These are phyloP conservation scores for Pharus latifolius DNA, from an alignment of 176 grass and related monocot species.

Conservation along the genomic window DNA sequence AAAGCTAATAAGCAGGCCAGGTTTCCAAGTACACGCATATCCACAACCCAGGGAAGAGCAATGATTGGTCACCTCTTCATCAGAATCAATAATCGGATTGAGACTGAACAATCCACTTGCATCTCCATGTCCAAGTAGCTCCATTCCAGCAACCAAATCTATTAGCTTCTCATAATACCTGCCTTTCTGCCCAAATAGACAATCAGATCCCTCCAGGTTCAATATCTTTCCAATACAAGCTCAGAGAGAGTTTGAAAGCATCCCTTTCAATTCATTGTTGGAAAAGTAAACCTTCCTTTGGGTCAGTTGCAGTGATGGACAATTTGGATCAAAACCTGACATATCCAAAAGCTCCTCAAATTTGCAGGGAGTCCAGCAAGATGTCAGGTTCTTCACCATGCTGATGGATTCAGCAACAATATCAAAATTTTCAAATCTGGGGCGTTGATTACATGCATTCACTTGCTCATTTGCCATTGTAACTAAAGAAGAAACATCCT, in stretches of 20 bases:
- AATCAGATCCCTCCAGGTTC: background rate
- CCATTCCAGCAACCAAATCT: background rate
- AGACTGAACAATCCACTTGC: background rate
- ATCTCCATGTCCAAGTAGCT: background rate
- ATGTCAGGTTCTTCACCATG: background rate
- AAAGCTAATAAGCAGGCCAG: conserved; percentile 29
- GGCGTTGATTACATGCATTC: background rate
- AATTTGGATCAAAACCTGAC: background rate
- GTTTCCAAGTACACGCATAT: conserved; percentile 17
- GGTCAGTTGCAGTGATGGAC: background rate
- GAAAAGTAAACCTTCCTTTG: conserved; percentile 1
- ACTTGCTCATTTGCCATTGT: background rate
- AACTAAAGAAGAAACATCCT: background rate
- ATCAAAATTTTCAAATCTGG: background rate
- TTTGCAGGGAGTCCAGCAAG: background rate
- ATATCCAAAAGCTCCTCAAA: conserved; percentile 5
- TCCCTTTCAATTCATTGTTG: conserved; percentile 9
- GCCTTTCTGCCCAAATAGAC: background rate
- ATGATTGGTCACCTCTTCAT: conserved; percentile 1
- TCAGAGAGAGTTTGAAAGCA: conserved; percentile 11
- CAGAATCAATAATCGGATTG: background rate
- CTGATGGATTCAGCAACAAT: background rate
- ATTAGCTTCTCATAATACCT: background rate
- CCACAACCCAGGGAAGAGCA: conserved; percentile 18
- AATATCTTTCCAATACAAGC: conserved; percentile 9